A percentile compares a stretch with the other conserved stretches of the same genome.
These are phyloP conservation scores for Loxodes magnus DNA, from an alignment of 73 alveolate genomes.

Conservation along the genomic window DNA sequence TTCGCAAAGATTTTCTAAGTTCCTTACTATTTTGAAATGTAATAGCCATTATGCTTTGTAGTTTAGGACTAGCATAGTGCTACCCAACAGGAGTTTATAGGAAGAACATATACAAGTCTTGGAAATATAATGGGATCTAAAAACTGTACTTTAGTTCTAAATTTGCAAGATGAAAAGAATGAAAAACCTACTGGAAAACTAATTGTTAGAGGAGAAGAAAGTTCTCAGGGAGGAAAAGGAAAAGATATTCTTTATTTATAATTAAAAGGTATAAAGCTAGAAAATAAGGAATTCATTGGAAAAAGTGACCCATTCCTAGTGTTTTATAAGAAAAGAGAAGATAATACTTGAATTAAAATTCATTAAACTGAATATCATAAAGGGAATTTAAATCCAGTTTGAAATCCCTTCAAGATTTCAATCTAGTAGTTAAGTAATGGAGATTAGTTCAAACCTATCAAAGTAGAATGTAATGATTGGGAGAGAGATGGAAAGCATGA, in stretches of 20 bases:
- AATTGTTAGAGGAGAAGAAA: constrained; percentile 35
- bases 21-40: constrained; percentile 66
- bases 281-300: constrained; percentile 5
- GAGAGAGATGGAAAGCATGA: background rate
- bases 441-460: background rate
- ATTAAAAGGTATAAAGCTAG: constrained; percentile 14
- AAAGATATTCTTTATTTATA: constrained; percentile 22
- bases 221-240: constrained; percentile 19
- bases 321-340: constrained; percentile 12
- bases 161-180: constrained; percentile 13
- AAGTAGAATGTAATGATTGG: constrained; percentile 1
- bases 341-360: background rate
- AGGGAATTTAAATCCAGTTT: background rate
- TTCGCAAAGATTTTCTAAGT: constrained; percentile 33
- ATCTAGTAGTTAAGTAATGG: background rate
- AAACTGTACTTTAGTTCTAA: constrained; percentile 20
- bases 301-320: constrained; percentile 9
- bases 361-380: background rate
- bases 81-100: constrained; percentile 22
- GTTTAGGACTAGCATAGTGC: constrained; percentile 52
- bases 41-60: constrained; percentile 49
- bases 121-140: constrained; percentile 49
- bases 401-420: background rate
- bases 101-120: constrained; percentile 28
- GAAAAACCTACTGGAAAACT: constrained; percentile 29